Conservation (phyloP, 306 rosid genomes). For the Sechiopsis laciniata region DNA sequence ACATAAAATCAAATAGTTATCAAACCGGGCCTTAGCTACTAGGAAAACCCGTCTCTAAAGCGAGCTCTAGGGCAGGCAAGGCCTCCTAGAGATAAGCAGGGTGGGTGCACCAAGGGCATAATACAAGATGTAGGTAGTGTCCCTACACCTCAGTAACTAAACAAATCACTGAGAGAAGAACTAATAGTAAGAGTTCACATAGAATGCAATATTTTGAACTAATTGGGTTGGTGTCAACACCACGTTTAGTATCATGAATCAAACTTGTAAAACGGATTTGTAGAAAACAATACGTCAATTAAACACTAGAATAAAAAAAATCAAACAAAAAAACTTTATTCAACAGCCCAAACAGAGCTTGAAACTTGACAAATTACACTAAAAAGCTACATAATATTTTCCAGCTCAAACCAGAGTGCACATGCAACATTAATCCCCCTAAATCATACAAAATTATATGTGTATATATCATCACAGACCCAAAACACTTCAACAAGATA, state of each 20-base stretch:
- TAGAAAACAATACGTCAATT: not conserved
- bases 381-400: not conserved
- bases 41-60: not conserved
- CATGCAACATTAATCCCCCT: constrained; percentile 12
- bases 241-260: not conserved
- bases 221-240: not conserved
- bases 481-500: not conserved
- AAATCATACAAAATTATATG: not conserved
- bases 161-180: not conserved
- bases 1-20: no score
- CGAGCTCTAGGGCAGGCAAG: not conserved
- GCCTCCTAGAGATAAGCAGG: not conserved
- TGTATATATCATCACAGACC: not conserved
- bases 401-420: not conserved
- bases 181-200: not conserved
- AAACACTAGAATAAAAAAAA: not conserved
- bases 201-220: not conserved
- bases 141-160: not conserved
- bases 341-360: not conserved
- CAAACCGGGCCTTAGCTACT: not conserved
- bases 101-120: not conserved
- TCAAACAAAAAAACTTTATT: not conserved
- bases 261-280: not conserved
- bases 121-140: not conserved
- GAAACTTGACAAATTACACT: not conserved